These are phyloP conservation scores for Melampsora americana DNA, from an alignment of 1,284 basidiomycete species.

Conservation along the genomic window DNA sequence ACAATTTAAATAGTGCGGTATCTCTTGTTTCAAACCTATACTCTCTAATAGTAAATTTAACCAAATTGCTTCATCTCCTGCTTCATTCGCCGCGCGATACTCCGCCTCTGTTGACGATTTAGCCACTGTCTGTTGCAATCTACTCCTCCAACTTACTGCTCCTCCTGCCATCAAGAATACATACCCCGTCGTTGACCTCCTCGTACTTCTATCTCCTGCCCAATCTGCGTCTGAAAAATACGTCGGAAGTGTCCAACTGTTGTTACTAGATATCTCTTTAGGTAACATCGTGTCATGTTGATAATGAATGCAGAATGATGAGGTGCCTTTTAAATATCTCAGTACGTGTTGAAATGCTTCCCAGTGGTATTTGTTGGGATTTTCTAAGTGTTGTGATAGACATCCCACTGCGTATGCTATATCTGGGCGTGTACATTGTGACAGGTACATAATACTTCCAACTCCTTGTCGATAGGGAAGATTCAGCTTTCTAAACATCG, in stretches of 20 bases:
- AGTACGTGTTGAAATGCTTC: neutral
- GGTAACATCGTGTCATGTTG: too few relatives aligned
- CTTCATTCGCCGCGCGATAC: too few relatives aligned
- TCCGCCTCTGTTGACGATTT: too few relatives aligned
- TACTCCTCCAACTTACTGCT: neutral
- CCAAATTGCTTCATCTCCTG: neutral
- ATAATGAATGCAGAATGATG: neutral
- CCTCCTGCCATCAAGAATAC: neutral
- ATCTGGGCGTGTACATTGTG: neutral
- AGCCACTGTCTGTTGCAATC: too few relatives aligned
- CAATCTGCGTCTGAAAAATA: conserved; percentile 1
- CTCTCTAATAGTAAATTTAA: neutral
- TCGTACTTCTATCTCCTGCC: neutral
- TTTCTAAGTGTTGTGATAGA: neutral
- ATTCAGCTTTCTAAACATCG: neutral
- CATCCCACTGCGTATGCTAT: neutral
- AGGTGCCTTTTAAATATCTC: neutral
- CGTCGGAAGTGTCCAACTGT: neutral
- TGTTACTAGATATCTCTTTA: neutral
- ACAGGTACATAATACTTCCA: neutral
- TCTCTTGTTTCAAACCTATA: neutral
- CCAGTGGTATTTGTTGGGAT: conserved; percentile 14
- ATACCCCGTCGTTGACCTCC: neutral
- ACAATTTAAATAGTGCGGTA: neutral
- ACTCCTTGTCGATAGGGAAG: neutral